phyloP scores from a whole-genome alignment of 1,284 basidiomycete genomes.

The Austroboletus niveus region DNA sequence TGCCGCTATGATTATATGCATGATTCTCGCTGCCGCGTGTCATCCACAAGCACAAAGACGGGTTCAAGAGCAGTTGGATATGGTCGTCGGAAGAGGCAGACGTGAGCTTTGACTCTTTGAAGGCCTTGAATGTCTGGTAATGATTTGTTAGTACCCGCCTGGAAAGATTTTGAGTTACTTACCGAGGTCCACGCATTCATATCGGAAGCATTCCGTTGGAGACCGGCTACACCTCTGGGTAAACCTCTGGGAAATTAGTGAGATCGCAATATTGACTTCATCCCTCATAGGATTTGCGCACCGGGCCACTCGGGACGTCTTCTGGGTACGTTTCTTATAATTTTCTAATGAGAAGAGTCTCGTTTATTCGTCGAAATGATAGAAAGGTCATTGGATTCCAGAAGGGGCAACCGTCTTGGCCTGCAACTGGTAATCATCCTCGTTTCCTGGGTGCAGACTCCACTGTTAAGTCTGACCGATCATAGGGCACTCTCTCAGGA shows the following conservation, averaged over 20 bases:
- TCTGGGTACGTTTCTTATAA: conserved; percentile 45
- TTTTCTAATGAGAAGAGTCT: neutral
- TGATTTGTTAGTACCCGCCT: conserved; percentile 41
- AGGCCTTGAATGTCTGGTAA: neutral
- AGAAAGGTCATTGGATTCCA: conserved; percentile 58
- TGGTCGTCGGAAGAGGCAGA: conserved; percentile 51
- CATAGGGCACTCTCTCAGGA: conserved; percentile 52
- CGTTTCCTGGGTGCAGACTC: neutral
- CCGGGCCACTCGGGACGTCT: conserved; percentile 55
- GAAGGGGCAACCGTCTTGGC: conserved; percentile 56
- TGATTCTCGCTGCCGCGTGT: conserved; percentile 61
- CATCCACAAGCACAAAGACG: conserved; percentile 52
- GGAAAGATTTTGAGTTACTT: conserved; percentile 48
- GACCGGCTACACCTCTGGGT: conserved; percentile 55
- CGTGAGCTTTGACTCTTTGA: conserved; percentile 33
- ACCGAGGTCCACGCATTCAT: conserved; percentile 60
- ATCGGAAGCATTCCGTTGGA: conserved; percentile 60
- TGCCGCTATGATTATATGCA: conserved; percentile 53
- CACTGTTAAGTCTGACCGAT: neutral
- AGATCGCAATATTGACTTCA: neutral
- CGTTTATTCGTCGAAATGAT: neutral
- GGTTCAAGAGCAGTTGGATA: conserved; percentile 63
- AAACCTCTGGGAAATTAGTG: neutral
- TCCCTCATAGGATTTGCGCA: conserved; percentile 48
- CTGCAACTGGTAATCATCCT: conserved; percentile 29